Evolutionary conservation across 805 yeast genomes (phyloP).

Genomic region (Candida suzukii): DNA sequence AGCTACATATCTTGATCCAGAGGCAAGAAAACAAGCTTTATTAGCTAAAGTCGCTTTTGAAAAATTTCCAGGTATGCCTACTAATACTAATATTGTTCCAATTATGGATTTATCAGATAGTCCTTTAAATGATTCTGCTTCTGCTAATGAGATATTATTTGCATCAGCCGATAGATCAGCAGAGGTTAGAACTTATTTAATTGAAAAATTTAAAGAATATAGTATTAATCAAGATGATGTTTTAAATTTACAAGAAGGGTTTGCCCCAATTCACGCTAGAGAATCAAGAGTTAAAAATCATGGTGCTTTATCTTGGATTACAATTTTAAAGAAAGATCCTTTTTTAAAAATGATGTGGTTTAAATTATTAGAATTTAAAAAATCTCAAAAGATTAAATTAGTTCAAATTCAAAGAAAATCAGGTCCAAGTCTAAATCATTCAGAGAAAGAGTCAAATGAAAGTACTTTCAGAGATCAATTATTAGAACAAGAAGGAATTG

Average conservation of each 20-base stretch:
- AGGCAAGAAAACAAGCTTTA: background rate
- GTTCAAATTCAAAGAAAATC: background rate
- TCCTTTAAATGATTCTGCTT: background rate
- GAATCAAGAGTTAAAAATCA: slow-evolving; percentile 35
- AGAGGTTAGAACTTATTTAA: background rate
- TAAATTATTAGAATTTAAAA: slow-evolving; percentile 15
- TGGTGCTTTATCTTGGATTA: slow-evolving; percentile 47
- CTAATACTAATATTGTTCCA: background rate
- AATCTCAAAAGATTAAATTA: slow-evolving; percentile 2
- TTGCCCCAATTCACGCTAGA: slow-evolving; percentile 33
- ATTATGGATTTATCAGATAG: background rate
- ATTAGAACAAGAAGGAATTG: slow-evolving; percentile 30
- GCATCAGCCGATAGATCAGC: background rate
- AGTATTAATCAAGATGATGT: slow-evolving; percentile 24
- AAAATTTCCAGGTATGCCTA: background rate
- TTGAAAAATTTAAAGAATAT: background rate
- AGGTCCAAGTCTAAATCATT: slow-evolving; percentile 7
- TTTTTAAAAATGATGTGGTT: slow-evolving; percentile 29
- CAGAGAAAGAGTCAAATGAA: slow-evolving; percentile 5
- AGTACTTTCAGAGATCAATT: slow-evolving; percentile 18
- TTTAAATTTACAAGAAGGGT: slow-evolving; percentile 35
- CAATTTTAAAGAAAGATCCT: slow-evolving; percentile 41
- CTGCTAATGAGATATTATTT: background rate
- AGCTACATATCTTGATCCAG: no score
- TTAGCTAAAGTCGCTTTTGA: background rate